Conservation (phyloP, 2,329 filamentous ascomycete species). For the Sporothrix phasma region DNA sequence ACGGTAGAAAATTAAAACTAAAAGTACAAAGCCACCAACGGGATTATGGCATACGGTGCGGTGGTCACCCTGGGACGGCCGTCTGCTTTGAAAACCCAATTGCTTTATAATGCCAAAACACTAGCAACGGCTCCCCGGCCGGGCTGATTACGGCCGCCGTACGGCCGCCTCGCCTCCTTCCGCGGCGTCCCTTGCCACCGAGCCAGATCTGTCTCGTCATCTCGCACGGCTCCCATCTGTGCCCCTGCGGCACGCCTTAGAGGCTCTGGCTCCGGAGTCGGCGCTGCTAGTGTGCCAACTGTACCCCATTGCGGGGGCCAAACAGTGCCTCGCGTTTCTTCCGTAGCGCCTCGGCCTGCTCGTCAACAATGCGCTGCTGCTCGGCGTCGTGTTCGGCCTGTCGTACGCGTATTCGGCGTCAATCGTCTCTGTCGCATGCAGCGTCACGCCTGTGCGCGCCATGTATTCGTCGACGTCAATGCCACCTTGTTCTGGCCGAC, state of each 20-base stretch:
- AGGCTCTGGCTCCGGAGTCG: neutral
- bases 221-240: constrained; percentile 14
- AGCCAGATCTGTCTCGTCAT: constrained; percentile 21
- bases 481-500: constrained; percentile 46
- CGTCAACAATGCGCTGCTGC: constrained; percentile 37
- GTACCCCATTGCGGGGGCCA: constrained; percentile 25
- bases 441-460: constrained; percentile 41
- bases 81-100: neutral
- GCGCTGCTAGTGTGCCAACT: constrained; percentile 19
- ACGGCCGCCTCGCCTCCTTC: constrained; percentile 7
- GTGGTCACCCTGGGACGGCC: neutral
- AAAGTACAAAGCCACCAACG: neutral
- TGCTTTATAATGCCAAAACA: constrained; percentile 18
- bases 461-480: constrained; percentile 55
- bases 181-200: neutral
- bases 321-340: constrained; percentile 41
- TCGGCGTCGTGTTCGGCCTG: constrained; percentile 36
- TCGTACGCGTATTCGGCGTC: constrained; percentile 40
- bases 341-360: constrained; percentile 38
- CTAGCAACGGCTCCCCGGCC: constrained; percentile 11
- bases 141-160: neutral
- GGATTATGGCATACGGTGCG: too few relatives aligned
- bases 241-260: neutral
- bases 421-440: constrained; percentile 46
- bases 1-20: neutral